phyloP scores from a whole-genome alignment of 2,329 filamentous ascomycete species.

The Fusarium nematophilum region DNA sequence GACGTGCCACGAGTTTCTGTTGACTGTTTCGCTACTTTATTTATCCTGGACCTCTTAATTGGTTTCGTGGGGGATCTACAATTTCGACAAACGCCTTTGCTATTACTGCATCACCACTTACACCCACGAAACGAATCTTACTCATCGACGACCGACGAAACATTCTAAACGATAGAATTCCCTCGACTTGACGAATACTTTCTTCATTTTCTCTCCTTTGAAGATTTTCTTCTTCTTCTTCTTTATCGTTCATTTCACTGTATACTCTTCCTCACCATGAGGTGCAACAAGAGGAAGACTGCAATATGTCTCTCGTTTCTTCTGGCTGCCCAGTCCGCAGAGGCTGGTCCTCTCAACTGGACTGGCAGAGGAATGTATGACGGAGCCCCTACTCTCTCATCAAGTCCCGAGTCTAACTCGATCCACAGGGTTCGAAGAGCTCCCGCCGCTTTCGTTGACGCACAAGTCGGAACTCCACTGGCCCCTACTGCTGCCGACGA shows the following conservation, averaged over 20 bases:
- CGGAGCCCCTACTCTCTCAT: neutral
- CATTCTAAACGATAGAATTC: slow-evolving; percentile 8
- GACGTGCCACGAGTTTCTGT: neutral
- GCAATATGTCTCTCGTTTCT: slow-evolving; percentile 43
- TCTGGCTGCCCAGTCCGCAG: slow-evolving; percentile 42
- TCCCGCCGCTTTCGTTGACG: slow-evolving; percentile 28
- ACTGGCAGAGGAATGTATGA: slow-evolving; percentile 48
- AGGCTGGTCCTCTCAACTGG: slow-evolving; percentile 52
- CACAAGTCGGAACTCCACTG: slow-evolving; percentile 23
- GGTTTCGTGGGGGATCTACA: slow-evolving; percentile 4
- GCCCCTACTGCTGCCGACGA: slow-evolving; percentile 32
- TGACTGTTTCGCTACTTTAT: neutral
- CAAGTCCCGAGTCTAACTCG: slow-evolving; percentile 11
- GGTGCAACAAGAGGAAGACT: slow-evolving; percentile 30
- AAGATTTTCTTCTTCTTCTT: neutral
- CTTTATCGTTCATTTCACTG: neutral
- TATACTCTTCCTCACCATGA: slow-evolving; percentile 34
- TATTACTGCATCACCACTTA: slow-evolving; percentile 11
- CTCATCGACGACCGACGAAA: slow-evolving; percentile 19
- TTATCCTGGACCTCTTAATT: slow-evolving; percentile 27
- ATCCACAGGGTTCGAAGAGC: slow-evolving; percentile 35
- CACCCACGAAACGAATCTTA: slow-evolving; percentile 16
- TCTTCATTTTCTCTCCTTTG: slow-evolving; percentile 19
- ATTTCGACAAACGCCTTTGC: slow-evolving; percentile 16
- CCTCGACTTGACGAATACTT: slow-evolving; percentile 14